phyloP scores from a whole-genome alignment of 805 yeast species.

The Candida taoyuanica region DNA sequence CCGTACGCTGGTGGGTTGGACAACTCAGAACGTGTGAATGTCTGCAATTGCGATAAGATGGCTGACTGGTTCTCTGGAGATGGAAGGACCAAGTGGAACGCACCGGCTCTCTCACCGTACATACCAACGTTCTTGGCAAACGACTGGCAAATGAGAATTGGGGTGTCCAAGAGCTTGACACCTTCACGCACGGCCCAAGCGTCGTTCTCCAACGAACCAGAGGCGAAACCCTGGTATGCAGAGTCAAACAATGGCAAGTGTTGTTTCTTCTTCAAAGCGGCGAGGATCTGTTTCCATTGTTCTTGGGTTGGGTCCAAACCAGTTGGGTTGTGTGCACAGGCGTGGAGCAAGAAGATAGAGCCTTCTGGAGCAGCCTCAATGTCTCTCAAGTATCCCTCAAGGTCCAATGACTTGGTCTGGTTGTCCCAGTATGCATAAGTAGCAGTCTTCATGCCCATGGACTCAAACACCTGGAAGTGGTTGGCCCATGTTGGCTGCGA shows the following conservation, averaged over 20 bases:
- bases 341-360: constrained; percentile 79
- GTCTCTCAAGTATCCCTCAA: constrained; percentile 60
- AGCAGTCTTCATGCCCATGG: constrained; percentile 61
- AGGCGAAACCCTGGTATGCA: constrained; percentile 97
- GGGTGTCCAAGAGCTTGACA: constrained; percentile 44
- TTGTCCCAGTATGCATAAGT: constrained; percentile 86
- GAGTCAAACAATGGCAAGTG: constrained; percentile 87
- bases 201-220: constrained; percentile 79
- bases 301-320: constrained; percentile 87
- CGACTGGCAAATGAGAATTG: constrained; percentile 82
- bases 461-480: constrained; percentile 77
- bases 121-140: constrained; percentile 96
- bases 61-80: constrained; percentile 44
- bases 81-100: constrained; percentile 70
- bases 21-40: constrained; percentile 74
- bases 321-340: constrained; percentile 98
- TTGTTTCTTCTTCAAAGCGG: constrained; percentile 50
- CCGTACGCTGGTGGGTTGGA: constrained; percentile 97
- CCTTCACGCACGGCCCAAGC: constrained; percentile 73
- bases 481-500: constrained; percentile 98
- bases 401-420: constrained; percentile 62
- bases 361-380: constrained; percentile 68
- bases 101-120: constrained; percentile 97
- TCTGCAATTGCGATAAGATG: constrained; percentile 69
- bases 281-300: constrained; percentile 73